phyloP scores from a whole-genome alignment of 2,329 filamentous ascomycete genomes.

The Fusarium sp. region DNA sequence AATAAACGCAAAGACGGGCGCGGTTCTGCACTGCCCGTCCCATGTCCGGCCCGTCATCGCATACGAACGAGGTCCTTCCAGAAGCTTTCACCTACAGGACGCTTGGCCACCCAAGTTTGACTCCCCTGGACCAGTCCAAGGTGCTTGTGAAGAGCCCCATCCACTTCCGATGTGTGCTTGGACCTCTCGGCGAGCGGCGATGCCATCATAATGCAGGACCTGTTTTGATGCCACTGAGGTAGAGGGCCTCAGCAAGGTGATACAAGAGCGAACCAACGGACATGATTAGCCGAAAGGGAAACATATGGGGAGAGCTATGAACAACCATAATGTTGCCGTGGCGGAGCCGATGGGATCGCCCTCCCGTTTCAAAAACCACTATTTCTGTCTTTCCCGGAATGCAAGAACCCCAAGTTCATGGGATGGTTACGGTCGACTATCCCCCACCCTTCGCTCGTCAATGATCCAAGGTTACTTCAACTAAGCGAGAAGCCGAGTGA shows the following conservation, averaged over 20 bases:
- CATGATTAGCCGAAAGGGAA: conserved; percentile 29
- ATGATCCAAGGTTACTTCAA: conserved; percentile 1
- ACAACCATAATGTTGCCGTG: conserved; percentile 25
- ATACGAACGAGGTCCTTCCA: conserved; percentile 36
- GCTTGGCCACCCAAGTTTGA: conserved; percentile 31
- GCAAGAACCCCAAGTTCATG: conserved; percentile 12
- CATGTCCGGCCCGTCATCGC: conserved; percentile 24
- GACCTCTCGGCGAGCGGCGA: conserved; percentile 3
- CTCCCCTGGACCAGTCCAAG: conserved; percentile 16
- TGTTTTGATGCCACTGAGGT: conserved; percentile 18
- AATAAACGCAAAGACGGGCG: conserved; percentile 16
- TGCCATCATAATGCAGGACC: conserved; percentile 19
- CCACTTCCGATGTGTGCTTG: conserved; percentile 22
- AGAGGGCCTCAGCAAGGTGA: conserved; percentile 27
- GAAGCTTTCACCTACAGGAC: conserved; percentile 37
- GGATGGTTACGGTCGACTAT: not conserved
- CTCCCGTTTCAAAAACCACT: conserved; percentile 23
- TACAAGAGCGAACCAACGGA: conserved; percentile 33
- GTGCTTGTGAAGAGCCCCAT: conserved; percentile 17
- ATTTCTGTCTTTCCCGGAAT: conserved; percentile 8
- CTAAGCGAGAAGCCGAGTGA: conserved; percentile 9
- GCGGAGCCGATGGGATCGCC: conserved; percentile 20
- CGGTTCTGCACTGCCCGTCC: conserved; percentile 28
- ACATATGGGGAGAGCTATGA: conserved; percentile 35
- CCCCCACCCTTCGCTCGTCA: conserved; percentile 6